A percentile compares a stretch with the other conserved stretches of the same genome.
Evolutionary conservation across 345 rosid species (phyloP).

Genomic region (Moricandia moricandioides): DNA sequence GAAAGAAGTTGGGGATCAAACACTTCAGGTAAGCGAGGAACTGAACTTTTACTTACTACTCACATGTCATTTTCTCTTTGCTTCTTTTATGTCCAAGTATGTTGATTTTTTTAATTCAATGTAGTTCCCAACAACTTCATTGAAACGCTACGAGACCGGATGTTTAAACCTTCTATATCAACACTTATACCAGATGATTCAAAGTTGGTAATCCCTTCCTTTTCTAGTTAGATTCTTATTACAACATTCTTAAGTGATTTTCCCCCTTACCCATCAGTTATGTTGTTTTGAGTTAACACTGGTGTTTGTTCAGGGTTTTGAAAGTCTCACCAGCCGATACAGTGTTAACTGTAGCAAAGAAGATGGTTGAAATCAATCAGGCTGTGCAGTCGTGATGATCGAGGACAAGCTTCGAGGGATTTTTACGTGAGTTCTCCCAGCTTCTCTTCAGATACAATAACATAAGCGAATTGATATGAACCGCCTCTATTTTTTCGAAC

Average conservation of each 20-base stretch:
- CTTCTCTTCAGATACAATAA: conserved; percentile 7
- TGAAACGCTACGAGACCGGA: conserved; percentile 83
- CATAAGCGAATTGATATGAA: not conserved
- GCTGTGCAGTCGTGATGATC: conserved; percentile 74
- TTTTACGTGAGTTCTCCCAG: conserved; percentile 64
- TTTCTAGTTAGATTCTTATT: not conserved
- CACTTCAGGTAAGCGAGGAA: conserved; percentile 57
- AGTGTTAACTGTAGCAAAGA: conserved; percentile 65
- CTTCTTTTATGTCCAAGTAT: not conserved
- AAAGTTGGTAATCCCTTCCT: conserved; percentile 90
- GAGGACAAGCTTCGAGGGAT: conserved; percentile 86
- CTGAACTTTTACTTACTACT: not conserved
- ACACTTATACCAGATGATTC: conserved; percentile 82
- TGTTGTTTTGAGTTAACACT: not conserved
- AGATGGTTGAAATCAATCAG: conserved; percentile 76
- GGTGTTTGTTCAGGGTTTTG: conserved; percentile 65
- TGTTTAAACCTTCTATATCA: conserved; percentile 91
- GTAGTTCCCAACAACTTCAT: conserved; percentile 81
- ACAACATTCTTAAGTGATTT: not conserved
- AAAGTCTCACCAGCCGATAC: conserved; percentile 80
- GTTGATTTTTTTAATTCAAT: not conserved
- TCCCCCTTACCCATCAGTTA: too few relatives aligned
- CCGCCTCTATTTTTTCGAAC: too few relatives aligned
- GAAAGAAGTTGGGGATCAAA: conserved; percentile 92
- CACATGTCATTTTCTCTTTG: not conserved